A percentile compares a stretch with the other conserved stretches of the same genome.
Conservation (phyloP, 108 stramenopile genomes). For the Fragilariopsis cylindrus region DNA sequence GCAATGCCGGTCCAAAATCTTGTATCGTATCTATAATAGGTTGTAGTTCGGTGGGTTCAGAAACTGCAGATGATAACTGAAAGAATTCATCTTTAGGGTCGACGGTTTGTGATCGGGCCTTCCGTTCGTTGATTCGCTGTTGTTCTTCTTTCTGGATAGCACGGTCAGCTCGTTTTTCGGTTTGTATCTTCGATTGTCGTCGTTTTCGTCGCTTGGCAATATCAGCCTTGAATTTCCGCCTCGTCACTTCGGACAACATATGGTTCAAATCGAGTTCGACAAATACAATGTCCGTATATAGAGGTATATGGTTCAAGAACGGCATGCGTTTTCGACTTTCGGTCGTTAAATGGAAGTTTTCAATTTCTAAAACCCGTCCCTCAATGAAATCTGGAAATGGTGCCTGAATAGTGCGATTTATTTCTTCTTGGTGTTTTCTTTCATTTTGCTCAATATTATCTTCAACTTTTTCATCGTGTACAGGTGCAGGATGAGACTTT, state of each 20-base stretch:
- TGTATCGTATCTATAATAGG: background rate
- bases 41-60: background rate
- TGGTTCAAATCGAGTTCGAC: constrained; percentile 71
- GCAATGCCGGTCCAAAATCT: too few relatives aligned
- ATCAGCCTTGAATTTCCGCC: constrained; percentile 58
- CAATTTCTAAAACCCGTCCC: constrained; percentile 63
- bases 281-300: constrained; percentile 55
- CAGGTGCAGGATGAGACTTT: constrained; percentile 4
- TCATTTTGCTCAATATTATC: background rate
- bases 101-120: constrained; percentile 45
- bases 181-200: constrained; percentile 45
- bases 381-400: constrained; percentile 73
- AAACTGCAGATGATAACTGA: constrained; percentile 3
- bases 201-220: constrained; percentile 59
- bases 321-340: constrained; percentile 63
- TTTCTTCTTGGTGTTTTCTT: constrained; percentile 3
- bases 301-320: constrained; percentile 75
- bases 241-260: constrained; percentile 53
- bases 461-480: constrained; percentile 8
- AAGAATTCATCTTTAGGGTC: constrained; percentile 76
- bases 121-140: constrained; percentile 49
- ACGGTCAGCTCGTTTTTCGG: constrained; percentile 61
- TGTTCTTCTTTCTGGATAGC: constrained; percentile 38
- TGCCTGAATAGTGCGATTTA: background rate
- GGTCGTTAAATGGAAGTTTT: constrained; percentile 54